phyloP scores from a whole-genome alignment of 2,329 filamentous ascomycete genomes.

The Colletotrichum liaoningense region DNA sequence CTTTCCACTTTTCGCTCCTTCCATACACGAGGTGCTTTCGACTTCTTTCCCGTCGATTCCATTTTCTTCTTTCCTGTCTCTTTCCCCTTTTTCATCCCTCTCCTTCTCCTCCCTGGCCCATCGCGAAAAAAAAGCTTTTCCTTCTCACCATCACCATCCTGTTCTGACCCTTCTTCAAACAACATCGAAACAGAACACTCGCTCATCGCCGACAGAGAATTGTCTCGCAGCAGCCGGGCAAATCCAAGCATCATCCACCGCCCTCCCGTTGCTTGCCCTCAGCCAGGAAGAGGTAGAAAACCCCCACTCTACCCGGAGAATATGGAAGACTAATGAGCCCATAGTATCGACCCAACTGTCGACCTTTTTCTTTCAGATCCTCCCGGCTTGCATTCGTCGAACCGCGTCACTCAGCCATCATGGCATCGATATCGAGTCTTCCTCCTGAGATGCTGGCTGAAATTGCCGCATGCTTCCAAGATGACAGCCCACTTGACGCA shows the following conservation, averaged over 20 bases:
- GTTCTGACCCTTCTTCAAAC: accelerated
- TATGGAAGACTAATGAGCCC: not conserved
- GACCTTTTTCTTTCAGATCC: not conserved
- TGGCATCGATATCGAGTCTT: not conserved
- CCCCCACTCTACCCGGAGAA: not conserved
- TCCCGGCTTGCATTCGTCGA: too few species aligned
- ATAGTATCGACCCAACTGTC: not conserved
- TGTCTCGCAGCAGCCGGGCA: not conserved
- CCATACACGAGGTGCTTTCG: too few species aligned
- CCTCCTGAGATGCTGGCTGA: not conserved
- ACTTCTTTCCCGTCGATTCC: too few species aligned
- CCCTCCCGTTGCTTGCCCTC: not conserved
- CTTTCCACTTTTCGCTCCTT: too few species aligned
- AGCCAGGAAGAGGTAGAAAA: not conserved
- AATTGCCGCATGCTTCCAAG: not conserved
- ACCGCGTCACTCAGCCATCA: not conserved
- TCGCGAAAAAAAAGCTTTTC: too few species aligned
- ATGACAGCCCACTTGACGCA: not conserved
- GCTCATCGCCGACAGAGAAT: too few species aligned
- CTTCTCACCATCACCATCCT: not conserved
- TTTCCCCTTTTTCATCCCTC: too few species aligned
- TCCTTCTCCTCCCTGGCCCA: too few species aligned
- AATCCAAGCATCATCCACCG: not conserved
- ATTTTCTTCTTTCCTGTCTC: not conserved
- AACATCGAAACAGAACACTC: not conserved